These are phyloP conservation scores for Poteriospumella lacustris DNA, from an alignment of 108 stramenopile species.

Conservation along the genomic window DNA sequence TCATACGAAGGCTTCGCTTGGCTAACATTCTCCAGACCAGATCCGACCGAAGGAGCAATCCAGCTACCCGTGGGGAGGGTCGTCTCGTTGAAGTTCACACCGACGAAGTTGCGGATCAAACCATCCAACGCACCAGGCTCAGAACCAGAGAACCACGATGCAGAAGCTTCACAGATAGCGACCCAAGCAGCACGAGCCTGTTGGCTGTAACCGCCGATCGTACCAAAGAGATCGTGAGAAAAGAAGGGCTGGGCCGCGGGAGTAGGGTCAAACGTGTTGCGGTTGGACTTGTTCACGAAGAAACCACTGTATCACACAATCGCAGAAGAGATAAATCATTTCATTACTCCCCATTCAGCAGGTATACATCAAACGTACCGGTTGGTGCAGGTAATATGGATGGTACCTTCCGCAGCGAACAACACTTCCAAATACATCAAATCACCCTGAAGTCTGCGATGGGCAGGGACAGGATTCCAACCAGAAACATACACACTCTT, in stretches of 20 bases:
- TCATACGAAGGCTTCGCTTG: background rate
- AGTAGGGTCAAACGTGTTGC: conserved; percentile 70
- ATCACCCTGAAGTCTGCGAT: conserved; percentile 75
- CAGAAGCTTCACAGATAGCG: background rate
- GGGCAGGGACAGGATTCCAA: conserved; percentile 79
- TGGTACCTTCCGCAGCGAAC: conserved; percentile 48
- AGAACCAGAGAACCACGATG: background rate
- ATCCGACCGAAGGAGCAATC: too few relatives aligned
- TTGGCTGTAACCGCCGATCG: background rate
- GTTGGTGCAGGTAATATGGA: conserved; percentile 69
- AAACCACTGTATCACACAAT: conserved; percentile 44
- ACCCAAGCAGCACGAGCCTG: background rate
- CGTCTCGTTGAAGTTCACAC: background rate
- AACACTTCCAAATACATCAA: conserved; percentile 81
- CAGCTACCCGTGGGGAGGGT: too few relatives aligned
- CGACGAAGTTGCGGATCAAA: background rate
- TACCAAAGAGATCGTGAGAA: conserved; percentile 14
- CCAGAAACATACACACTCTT: conserved; percentile 59
- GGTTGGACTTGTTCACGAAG: conserved; percentile 71
- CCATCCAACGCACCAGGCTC: background rate
- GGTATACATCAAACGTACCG: too few relatives aligned
- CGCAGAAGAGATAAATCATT: background rate
- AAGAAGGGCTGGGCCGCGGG: conserved; percentile 49
- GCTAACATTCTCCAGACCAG: background rate
- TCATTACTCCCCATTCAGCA: too few relatives aligned